Conservation (phyloP, 2,329 filamentous ascomycete genomes). For the Colletotrichum kahawae region DNA sequence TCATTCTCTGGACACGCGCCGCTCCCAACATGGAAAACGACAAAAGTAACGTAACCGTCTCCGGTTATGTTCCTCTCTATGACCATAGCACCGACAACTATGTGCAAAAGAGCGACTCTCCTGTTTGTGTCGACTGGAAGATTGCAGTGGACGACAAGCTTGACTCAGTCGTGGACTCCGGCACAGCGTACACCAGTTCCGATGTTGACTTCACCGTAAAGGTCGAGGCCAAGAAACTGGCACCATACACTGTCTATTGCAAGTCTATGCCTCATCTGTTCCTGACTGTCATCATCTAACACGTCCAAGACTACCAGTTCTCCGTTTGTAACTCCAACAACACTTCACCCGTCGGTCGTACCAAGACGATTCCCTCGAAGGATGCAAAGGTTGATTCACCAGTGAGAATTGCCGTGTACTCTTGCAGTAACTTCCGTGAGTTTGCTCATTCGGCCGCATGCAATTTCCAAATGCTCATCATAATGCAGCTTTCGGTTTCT, state of each 20-base stretch:
- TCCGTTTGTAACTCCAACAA: conserved; percentile 67
- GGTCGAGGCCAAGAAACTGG: conserved; percentile 68
- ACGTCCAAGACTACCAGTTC: conserved; percentile 62
- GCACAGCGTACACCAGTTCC: conserved; percentile 70
- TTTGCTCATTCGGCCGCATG: background rate
- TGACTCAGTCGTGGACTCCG: conserved; percentile 53
- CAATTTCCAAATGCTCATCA: background rate
- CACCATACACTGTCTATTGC: conserved; percentile 68
- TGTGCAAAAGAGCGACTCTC: conserved; percentile 48
- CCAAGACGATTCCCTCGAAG: conserved; percentile 69
- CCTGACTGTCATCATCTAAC: background rate
- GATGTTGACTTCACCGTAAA: conserved; percentile 81
- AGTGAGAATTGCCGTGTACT: conserved; percentile 71
- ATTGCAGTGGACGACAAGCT: conserved; percentile 54
- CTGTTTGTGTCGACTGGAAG: conserved; percentile 72
- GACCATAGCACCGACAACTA: conserved; percentile 53
- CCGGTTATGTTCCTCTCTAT: conserved; percentile 48
- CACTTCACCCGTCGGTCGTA: conserved; percentile 67
- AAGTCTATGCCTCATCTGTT: conserved; percentile 27
- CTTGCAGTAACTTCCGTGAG: conserved; percentile 71
- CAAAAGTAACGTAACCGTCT: conserved; percentile 47
- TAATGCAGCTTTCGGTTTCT: conserved; percentile 48
- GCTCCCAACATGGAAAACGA: conserved; percentile 51
- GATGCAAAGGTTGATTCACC: conserved; percentile 57
- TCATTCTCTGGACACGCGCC: conserved; percentile 59